phyloP scores from a whole-genome alignment of 2,329 filamentous ascomycete genomes.

The Colletotrichum lupini region DNA sequence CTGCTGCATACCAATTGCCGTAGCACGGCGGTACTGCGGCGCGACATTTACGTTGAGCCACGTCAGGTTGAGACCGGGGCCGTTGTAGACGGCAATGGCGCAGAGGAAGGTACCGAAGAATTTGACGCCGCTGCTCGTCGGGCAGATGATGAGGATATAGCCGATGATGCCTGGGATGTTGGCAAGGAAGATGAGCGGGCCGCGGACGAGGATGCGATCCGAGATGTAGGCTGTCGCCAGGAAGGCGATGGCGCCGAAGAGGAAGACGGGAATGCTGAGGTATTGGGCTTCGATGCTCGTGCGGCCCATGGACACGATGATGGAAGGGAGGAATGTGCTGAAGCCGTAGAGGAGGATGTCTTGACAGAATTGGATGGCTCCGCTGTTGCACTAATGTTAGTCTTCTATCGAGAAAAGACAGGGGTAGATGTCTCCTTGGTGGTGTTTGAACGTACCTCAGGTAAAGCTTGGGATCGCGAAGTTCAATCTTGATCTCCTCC shows the following conservation, averaged over 20 bases:
- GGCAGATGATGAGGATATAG: constrained; percentile 59
- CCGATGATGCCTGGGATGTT: constrained; percentile 61
- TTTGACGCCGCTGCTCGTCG: constrained; percentile 59
- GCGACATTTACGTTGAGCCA: constrained; percentile 59
- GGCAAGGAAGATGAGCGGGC: constrained; percentile 65
- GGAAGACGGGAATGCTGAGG: constrained; percentile 67
- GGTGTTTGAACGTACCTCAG: constrained; percentile 49
- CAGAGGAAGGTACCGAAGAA: constrained; percentile 62
- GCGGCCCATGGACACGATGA: constrained; percentile 64
- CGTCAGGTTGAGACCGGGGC: constrained; percentile 58
- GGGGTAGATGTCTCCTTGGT: background rate
- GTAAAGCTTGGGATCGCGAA: constrained; percentile 63
- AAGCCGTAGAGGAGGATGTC: constrained; percentile 67
- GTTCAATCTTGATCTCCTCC: constrained; percentile 58
- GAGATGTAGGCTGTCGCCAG: constrained; percentile 57
- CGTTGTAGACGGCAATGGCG: constrained; percentile 58
- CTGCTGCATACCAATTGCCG: constrained; percentile 53
- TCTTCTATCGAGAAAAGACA: too few species aligned
- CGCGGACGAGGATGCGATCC: constrained; percentile 51
- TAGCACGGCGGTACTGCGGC: constrained; percentile 57
- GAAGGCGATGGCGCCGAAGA: constrained; percentile 59
- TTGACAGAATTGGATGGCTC: constrained; percentile 61
- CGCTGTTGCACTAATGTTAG: constrained; percentile 35
- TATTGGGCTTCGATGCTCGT: constrained; percentile 61
- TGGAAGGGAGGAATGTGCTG: constrained; percentile 67